phyloP scores from a whole-genome alignment of 1,284 basidiomycete genomes.

The Chalciporus piperatoides region DNA sequence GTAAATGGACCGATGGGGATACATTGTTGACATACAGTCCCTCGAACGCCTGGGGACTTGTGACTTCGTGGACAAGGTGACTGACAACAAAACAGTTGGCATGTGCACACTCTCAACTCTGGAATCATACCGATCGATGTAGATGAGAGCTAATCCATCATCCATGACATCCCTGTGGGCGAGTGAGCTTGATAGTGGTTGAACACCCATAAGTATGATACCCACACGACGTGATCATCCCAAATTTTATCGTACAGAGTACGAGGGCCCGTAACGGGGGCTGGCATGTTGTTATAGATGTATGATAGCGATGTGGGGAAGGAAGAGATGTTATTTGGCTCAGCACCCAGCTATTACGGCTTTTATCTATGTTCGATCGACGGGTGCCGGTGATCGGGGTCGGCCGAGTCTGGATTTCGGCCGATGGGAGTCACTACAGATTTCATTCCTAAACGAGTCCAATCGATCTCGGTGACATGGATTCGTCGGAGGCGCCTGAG shows the following conservation, averaged over 20 bases:
- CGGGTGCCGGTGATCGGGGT: not conserved
- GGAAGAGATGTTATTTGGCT: not conserved
- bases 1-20: conserved; percentile 6
- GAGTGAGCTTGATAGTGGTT: conserved; percentile 14
- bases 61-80: conserved; percentile 94
- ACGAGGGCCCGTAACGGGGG: conserved; percentile 55
- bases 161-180: conserved; percentile 63
- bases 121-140: conserved; percentile 78
- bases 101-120: not conserved
- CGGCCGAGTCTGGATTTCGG: not conserved
- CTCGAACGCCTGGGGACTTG: conserved; percentile 95
- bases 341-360: not conserved
- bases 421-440: not conserved
- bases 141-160: conserved; percentile 84
- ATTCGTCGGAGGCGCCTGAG: conserved; percentile 37
- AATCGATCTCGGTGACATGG: conserved; percentile 12
- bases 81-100: conserved; percentile 39
- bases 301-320: conserved; percentile 2
- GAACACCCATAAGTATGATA: conserved; percentile 15
- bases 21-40: conserved; percentile 61
- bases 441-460: not conserved
- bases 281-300: conserved; percentile 45
- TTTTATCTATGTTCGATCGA: not conserved
- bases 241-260: conserved; percentile 96
- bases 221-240: conserved; percentile 91